phyloP scores from a whole-genome alignment of 495 filamentous ascomycete species.

The Penicillium longicatenatum region DNA sequence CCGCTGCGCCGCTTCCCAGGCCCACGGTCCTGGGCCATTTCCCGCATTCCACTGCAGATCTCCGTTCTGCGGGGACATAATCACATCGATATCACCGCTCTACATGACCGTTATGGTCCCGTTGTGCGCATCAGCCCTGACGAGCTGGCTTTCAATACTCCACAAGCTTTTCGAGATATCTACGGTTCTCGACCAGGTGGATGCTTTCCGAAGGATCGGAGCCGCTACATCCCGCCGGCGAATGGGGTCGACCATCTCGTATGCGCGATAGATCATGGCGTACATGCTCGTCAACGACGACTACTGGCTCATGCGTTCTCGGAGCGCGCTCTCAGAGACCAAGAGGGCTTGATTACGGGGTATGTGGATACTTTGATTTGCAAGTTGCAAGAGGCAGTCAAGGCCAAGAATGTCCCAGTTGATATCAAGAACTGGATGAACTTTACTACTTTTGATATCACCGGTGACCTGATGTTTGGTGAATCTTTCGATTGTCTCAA shows the following conservation, averaged over 20 bases:
- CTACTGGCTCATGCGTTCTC: constrained; percentile 50
- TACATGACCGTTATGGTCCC: constrained; percentile 45
- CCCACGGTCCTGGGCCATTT: constrained; percentile 45
- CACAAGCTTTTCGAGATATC: constrained; percentile 59
- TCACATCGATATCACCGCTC: constrained; percentile 23
- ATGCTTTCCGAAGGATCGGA: constrained; percentile 26
- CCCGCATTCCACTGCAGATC: constrained; percentile 35
- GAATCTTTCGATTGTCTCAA: constrained; percentile 53
- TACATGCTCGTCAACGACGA: constrained; percentile 40
- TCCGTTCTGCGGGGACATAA: constrained; percentile 25
- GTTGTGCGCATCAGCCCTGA: constrained; percentile 59
- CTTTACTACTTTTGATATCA: constrained; percentile 51
- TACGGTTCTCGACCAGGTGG: constrained; percentile 49
- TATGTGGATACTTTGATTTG: constrained; percentile 44
- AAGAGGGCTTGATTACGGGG: constrained; percentile 37
- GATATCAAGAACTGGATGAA: constrained; percentile 36
- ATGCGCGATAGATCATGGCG: constrained; percentile 19
- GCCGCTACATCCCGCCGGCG: constrained; percentile 22
- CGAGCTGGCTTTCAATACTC: constrained; percentile 56
- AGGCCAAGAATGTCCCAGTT: neutral
- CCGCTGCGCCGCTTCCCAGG: constrained; percentile 54
- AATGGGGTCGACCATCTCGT: constrained; percentile 29
- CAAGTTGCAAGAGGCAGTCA: constrained; percentile 19
- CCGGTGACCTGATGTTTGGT: constrained; percentile 50
- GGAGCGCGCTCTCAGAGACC: constrained; percentile 43